These are phyloP conservation scores for Ehretia macrophylla DNA, from an alignment of 257 asterid species.

Conservation along the genomic window DNA sequence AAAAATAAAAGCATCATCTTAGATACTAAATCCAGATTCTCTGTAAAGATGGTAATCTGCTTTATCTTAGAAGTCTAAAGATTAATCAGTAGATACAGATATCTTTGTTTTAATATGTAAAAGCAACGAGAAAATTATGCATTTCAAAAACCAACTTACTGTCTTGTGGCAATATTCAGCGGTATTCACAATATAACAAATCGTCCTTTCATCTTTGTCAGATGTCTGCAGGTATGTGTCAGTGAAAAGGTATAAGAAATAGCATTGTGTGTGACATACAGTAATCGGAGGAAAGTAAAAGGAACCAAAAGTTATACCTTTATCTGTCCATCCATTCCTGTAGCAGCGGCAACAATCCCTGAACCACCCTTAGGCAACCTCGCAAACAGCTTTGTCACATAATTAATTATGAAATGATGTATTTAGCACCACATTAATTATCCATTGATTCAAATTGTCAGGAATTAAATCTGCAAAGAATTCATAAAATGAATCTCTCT, in stretches of 20 bases:
- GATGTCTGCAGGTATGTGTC: constrained; percentile 64
- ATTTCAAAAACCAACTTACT: constrained; percentile 45
- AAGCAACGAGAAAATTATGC: constrained; percentile 10
- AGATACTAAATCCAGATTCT: too few relatives aligned
- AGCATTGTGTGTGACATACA: constrained; percentile 6
- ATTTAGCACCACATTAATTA: too few relatives aligned
- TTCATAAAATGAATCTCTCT: too few relatives aligned
- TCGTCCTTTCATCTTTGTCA: constrained; percentile 90
- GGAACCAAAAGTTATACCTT: constrained; percentile 42
- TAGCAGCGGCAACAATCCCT: constrained; percentile 98
- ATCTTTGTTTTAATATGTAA: neutral
- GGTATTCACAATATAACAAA: constrained; percentile 94
- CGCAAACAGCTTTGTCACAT: constrained; percentile 85
- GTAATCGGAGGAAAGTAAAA: neutral
- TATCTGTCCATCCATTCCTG: constrained; percentile 99
- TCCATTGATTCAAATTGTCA: too few relatives aligned
- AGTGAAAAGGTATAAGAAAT: constrained; percentile 10
- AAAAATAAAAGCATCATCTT: too few relatives aligned
- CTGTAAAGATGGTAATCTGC: too few relatives aligned
- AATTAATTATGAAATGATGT: neutral
- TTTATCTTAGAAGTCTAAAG: too few relatives aligned
- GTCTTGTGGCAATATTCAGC: constrained; percentile 99
- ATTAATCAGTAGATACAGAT: too few relatives aligned
- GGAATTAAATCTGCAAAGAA: too few relatives aligned
- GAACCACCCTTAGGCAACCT: constrained; percentile 96